Conservation (phyloP, 1,284 basidiomycete genomes). For the Ganoderma lucidum region DNA sequence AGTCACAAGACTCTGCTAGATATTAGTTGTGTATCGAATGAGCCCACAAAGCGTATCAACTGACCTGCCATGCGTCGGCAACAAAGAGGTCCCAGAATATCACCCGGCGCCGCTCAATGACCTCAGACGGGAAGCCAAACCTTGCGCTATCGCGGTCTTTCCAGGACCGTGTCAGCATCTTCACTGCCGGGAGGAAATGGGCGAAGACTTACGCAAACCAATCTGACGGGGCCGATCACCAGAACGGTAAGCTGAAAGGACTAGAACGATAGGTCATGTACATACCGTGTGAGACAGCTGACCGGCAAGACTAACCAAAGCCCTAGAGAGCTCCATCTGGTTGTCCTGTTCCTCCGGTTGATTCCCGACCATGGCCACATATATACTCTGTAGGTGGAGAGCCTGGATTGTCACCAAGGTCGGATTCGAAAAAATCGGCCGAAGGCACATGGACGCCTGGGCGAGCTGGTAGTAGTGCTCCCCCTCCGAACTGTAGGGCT, state of each 20-base stretch:
- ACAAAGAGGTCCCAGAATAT: conserved; percentile 55
- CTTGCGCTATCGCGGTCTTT: conserved; percentile 53
- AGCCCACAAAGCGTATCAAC: conserved; percentile 16
- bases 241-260: conserved; percentile 1
- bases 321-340: conserved; percentile 47
- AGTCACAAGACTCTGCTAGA: conserved; percentile 53
- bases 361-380: conserved; percentile 61
- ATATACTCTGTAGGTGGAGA: conserved; percentile 62
- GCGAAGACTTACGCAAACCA: conserved; percentile 40
- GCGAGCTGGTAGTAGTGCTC: conserved; percentile 65
- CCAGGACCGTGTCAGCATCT: conserved; percentile 12
- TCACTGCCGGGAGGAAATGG: conserved; percentile 2
- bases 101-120: conserved; percentile 49
- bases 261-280: conserved; percentile 14
- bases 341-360: conserved; percentile 57
- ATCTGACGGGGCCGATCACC: conserved; percentile 33
- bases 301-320: conserved; percentile 41
- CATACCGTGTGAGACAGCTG: conserved; percentile 47
- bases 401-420: conserved; percentile 54
- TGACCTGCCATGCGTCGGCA: conserved; percentile 44
- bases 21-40: conserved; percentile 47
- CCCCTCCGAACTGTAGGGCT: conserved; percentile 65
- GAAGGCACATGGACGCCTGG: conserved; percentile 47
- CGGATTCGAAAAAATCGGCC: conserved; percentile 46
- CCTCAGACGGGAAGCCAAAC: conserved; percentile 46